phyloP scores from a whole-genome alignment of 2,329 filamentous ascomycete species.

The Ascocoryne sarcoides region DNA sequence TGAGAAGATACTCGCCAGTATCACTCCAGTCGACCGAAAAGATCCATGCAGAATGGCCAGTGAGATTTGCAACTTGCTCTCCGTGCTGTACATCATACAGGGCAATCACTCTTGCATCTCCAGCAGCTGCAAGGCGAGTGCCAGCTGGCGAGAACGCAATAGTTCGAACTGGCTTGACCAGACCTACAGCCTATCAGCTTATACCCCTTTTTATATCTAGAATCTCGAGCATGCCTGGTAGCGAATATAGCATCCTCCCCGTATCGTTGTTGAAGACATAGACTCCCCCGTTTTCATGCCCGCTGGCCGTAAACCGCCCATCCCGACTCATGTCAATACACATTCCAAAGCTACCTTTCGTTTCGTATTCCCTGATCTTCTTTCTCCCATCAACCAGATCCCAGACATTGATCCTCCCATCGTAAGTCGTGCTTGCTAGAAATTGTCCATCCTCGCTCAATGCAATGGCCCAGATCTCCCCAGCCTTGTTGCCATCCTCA shows the following conservation, averaged over 20 bases:
- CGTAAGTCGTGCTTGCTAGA: conserved; percentile 78
- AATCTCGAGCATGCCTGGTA: conserved; percentile 58
- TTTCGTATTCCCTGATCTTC: conserved; percentile 79
- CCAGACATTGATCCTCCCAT: conserved; percentile 87
- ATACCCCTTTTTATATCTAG: no score
- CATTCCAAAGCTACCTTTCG: conserved; percentile 85
- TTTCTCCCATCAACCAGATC: conserved; percentile 48
- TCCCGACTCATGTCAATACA: conserved; percentile 74
- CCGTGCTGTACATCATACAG: conserved; percentile 89
- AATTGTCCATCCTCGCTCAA: conserved; percentile 77
- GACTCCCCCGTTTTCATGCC: conserved; percentile 83
- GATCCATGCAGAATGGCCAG: conserved; percentile 78
- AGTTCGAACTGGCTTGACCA: conserved; percentile 77
- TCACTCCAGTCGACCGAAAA: conserved; percentile 87
- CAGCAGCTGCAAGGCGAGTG: conserved; percentile 78
- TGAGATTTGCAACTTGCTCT: conserved; percentile 81
- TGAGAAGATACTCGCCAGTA: conserved; percentile 84
- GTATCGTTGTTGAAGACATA: conserved; percentile 95
- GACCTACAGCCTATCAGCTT: conserved; percentile 43
- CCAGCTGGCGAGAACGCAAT: conserved; percentile 83
- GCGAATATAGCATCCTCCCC: conserved; percentile 73
- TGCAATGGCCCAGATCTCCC: conserved; percentile 79
- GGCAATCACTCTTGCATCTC: conserved; percentile 80
- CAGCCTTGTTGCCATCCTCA: conserved; percentile 47
- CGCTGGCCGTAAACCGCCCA: conserved; percentile 79